Conservation (phyloP, 495 filamentous ascomycete species). For the Tuber brumale region DNA sequence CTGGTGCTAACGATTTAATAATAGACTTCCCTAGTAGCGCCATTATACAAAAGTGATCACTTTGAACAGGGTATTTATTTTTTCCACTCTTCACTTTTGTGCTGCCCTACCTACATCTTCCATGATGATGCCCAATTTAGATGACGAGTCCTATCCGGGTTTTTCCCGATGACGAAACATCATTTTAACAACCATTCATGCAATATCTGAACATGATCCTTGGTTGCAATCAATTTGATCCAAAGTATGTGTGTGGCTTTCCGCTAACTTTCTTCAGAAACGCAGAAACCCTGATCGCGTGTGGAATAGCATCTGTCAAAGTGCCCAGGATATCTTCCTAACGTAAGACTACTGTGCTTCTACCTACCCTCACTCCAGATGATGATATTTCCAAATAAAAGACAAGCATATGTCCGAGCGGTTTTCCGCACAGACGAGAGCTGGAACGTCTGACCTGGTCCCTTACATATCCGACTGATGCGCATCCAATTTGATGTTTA, state of each 20-base stretch:
- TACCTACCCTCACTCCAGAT: constrained; percentile 42
- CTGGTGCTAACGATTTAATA: constrained; percentile 10
- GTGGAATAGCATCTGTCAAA: background rate
- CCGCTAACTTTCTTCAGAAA: constrained; percentile 20
- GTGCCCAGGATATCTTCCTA: constrained; percentile 2
- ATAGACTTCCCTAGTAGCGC: background rate
- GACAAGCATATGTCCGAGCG: constrained; percentile 88
- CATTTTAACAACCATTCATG: constrained; percentile 74
- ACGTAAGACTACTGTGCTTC: constrained; percentile 23
- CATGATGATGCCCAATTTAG: constrained; percentile 63
- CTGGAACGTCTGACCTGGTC: constrained; percentile 45
- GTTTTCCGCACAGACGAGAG: constrained; percentile 58
- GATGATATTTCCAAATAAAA: constrained; percentile 60
- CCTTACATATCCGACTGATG: constrained; percentile 9
- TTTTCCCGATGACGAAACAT: constrained; percentile 69
- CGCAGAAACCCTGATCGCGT: background rate
- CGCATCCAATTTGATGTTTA: background rate
- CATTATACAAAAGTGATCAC: background rate
- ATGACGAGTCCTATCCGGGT: constrained; percentile 86
- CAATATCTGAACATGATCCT: constrained; percentile 51
- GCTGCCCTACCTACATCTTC: constrained; percentile 24
- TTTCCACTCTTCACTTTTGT: constrained; percentile 8
- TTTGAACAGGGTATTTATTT: constrained; percentile 13
- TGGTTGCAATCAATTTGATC: constrained; percentile 12
- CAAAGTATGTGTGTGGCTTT: constrained; percentile 1